Evolutionary conservation across 73 alveolate species (phyloP), one percentile per base, ranked within the genome.

Genomic region (Stentor roeselii): DNA sequence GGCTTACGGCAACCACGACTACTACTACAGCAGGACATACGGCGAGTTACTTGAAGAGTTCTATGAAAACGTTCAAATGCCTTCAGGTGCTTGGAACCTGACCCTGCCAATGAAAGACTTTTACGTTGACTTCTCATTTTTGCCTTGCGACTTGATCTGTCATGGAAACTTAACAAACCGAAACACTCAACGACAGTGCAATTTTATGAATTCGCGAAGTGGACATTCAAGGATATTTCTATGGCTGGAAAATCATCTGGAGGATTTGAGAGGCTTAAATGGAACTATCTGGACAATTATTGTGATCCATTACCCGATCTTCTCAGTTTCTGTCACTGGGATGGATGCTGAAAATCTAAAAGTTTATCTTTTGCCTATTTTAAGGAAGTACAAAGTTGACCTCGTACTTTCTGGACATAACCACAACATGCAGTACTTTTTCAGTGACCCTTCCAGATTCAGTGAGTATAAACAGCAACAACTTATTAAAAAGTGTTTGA

Each of bases 1-100:
- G 21, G 67, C 67, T 11, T 50, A 50, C 67, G 80, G 80, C 11
- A 67, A 67, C 34, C 80, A 67, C 37, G 80, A 67, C 42, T 67
- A 40, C 41, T 21, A 32, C 27, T 67, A 21, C n/a, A 21, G 21
- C 37, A 21, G 0, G 21, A 21, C 37, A 27, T 21, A 15, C 34
- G 80, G 37, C 15, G 37, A 21, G 27, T 15, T 11, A 14, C n/a
- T 67, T 21, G 14, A 3, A 1, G 34, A 67, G 41, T 40, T 67
- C 37, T 67, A 67, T 2, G 42, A 3, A 1, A n/a, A 67, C 2
- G 15, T 21, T 27, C 11, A n/a, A 21, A 67, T 67, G 80, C 80
- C 80, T 67, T 27, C n/a, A 27, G 41, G 42, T 1, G 15, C n/a
- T 30, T 67, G 80, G 37, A 67, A 67, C 34, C 37, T 32, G 21